These are phyloP conservation scores for Clathrus columnatus DNA, from an alignment of 768 basidiomycete genomes.

Conservation along the genomic window DNA sequence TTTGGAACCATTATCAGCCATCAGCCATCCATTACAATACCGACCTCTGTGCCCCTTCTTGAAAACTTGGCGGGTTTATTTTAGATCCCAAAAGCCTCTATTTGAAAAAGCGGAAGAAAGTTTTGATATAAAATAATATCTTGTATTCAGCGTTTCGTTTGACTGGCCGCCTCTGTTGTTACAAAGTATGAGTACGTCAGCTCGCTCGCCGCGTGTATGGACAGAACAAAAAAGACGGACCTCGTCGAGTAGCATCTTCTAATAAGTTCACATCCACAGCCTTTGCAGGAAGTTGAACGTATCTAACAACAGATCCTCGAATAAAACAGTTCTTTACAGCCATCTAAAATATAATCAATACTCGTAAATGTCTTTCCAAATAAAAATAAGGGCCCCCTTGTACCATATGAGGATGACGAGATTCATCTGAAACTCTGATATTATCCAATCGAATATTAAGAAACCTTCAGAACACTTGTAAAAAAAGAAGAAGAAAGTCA, in stretches of 20 bases:
- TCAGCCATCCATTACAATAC: background rate
- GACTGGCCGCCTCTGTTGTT: conserved; percentile 31
- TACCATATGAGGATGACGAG: conserved; percentile 96
- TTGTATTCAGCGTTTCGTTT: conserved; percentile 28
- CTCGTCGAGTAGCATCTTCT: conserved; percentile 94
- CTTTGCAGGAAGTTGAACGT: conserved; percentile 88
- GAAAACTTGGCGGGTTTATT: no score
- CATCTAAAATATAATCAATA: conserved; percentile 49
- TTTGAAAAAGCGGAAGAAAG: no score
- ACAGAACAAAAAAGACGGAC: conserved; percentile 34
- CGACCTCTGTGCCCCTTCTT: no score
- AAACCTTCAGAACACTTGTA: conserved; percentile 43
- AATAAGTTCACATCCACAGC: conserved; percentile 92
- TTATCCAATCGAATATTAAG: conserved; percentile 94
- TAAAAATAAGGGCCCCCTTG: conserved; percentile 15
- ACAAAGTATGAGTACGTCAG: conserved; percentile 9
- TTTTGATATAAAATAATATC: background rate
- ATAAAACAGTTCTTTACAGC: conserved; percentile 99
- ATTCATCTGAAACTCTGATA: conserved; percentile 87
- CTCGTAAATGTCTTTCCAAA: background rate
- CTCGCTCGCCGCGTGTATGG: background rate
- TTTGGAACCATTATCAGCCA: background rate
- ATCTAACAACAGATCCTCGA: conserved; percentile 94
- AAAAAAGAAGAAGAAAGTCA: background rate
- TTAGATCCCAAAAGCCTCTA: no score